Percentiles rank a stretch among this genome's conserved stretches.
Conservation (phyloP, 139 green algal genomes). For the Raphidocelis subcapitata region DNA sequence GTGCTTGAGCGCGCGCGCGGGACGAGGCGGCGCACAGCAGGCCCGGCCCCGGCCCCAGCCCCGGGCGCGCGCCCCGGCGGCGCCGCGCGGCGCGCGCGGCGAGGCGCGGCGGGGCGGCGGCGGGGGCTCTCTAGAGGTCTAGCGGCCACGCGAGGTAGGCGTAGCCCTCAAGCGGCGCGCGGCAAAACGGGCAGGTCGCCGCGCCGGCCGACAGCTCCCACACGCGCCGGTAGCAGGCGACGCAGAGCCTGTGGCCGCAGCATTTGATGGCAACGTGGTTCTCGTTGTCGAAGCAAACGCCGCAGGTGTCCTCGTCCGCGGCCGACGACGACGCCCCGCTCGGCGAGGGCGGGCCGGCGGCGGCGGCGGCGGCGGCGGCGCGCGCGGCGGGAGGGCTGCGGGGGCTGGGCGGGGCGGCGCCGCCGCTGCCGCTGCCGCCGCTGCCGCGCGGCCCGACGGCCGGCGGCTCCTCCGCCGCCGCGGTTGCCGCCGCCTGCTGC, state of each 20-base stretch:
- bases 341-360: too few relatives aligned
- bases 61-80: too few relatives aligned
- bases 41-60: too few relatives aligned
- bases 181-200: constrained; percentile 26
- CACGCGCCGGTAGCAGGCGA: constrained; percentile 28
- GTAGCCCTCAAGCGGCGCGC: constrained; percentile 19
- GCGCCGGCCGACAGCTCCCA: constrained; percentile 17
- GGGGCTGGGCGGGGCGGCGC: not conserved
- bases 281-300: constrained; percentile 33
- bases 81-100: too few relatives aligned
- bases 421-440: not conserved
- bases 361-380: not conserved
- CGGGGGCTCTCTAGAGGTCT: too few relatives aligned
- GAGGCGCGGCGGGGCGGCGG: too few relatives aligned
- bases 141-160: constrained; percentile 23
- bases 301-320: constrained; percentile 27
- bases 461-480: not conserved
- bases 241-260: constrained; percentile 27
- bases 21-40: too few relatives aligned
- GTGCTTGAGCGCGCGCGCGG: too few relatives aligned
- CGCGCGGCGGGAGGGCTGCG: not conserved
- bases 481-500: too few relatives aligned
- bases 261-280: constrained; percentile 31
- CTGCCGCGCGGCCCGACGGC: not conserved
- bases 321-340: not conserved